Conservation (phyloP, 805 yeast species). For the Hanseniaspora taiwanica region DNA sequence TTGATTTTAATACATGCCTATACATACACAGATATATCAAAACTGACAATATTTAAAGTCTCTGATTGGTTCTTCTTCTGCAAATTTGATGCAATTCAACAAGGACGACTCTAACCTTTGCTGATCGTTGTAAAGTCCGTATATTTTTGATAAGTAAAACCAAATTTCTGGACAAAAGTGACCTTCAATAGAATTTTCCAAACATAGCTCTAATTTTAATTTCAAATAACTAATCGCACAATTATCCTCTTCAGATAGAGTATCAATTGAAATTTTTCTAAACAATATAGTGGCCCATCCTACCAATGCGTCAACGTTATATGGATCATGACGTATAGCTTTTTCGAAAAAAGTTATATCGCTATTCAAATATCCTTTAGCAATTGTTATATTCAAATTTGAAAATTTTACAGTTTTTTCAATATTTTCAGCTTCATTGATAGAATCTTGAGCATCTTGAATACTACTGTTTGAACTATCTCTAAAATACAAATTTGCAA, state of each 20-base stretch:
- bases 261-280: background rate
- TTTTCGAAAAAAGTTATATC: slow-evolving; percentile 55
- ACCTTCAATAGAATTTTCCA: slow-evolving; percentile 28
- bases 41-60: slow-evolving; percentile 20
- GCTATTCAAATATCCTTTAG: slow-evolving; percentile 19
- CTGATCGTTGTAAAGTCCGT: slow-evolving; percentile 45
- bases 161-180: slow-evolving; percentile 46
- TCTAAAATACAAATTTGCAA: slow-evolving; percentile 49
- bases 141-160: slow-evolving; percentile 52
- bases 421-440: slow-evolving; percentile 53
- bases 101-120: slow-evolving; percentile 34
- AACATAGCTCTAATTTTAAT: slow-evolving; percentile 26
- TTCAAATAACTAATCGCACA: slow-evolving; percentile 15
- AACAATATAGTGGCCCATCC: slow-evolving; percentile 42
- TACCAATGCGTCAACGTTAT: slow-evolving; percentile 37
- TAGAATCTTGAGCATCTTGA: slow-evolving; percentile 56
- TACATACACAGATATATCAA: slow-evolving; percentile 5
- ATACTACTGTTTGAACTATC: slow-evolving; percentile 31
- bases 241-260: background rate
- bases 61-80: slow-evolving; percentile 46
- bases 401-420: slow-evolving; percentile 33
- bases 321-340: slow-evolving; percentile 37
- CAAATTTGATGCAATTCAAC: slow-evolving; percentile 53
- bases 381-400: slow-evolving; percentile 17
- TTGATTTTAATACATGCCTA: background rate